phyloP scores from a whole-genome alignment of 768 basidiomycete species.

The Suillus plorans region DNA sequence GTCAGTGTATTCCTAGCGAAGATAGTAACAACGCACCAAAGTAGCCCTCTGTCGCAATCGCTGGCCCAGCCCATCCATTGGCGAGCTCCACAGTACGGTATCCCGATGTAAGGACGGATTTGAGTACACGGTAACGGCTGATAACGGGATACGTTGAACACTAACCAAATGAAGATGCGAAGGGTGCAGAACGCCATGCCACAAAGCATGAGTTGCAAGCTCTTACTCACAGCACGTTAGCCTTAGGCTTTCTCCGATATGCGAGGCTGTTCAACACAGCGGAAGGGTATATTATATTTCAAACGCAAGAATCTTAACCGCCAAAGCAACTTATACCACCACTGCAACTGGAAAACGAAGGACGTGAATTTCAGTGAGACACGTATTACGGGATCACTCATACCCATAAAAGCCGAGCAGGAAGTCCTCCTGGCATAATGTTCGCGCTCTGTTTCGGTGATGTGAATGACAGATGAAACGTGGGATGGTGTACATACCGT shows the following conservation, averaged over 20 bases:
- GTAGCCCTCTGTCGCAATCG: conserved; percentile 48
- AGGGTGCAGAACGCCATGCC: conserved; percentile 40
- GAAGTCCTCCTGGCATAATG: conserved; percentile 65
- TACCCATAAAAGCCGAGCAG: conserved; percentile 56
- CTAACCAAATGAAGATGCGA: conserved; percentile 47
- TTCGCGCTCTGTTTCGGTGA: conserved; percentile 38
- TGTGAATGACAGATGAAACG: not conserved
- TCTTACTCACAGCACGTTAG: conserved; percentile 1
- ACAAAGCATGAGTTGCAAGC: conserved; percentile 32
- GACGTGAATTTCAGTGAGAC: conserved; percentile 14
- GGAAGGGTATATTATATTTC: conserved; percentile 34
- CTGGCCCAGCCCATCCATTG: conserved; percentile 43
- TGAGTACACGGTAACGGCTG: not conserved
- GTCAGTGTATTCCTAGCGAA: not conserved
- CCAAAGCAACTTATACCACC: conserved; percentile 40
- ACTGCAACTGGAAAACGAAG: conserved; percentile 37
- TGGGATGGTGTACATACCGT: conserved; percentile 6
- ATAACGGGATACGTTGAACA: not conserved
- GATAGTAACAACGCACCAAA: conserved; percentile 38
- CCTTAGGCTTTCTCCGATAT: conserved; percentile 7
- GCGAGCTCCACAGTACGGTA: conserved; percentile 17
- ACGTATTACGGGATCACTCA: conserved; percentile 17
- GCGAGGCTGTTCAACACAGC: not conserved
- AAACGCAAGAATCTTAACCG: conserved; percentile 47
- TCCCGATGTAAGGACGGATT: conserved; percentile 2